phyloP scores from a whole-genome alignment of 257 asterid species.

The Orobanche coerulescens region DNA sequence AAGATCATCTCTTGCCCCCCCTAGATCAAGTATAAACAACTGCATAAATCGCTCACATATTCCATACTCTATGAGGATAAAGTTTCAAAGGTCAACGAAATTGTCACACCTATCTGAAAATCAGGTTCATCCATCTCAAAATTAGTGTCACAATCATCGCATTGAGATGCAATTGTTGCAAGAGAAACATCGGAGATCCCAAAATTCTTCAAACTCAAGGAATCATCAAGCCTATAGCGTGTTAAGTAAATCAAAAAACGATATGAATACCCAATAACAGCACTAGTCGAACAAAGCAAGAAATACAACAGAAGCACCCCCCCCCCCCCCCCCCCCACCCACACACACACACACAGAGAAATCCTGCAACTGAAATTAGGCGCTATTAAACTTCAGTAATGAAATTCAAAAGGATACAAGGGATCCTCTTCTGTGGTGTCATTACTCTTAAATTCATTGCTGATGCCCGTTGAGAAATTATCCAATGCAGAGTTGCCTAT shows the following conservation, averaged over 20 bases:
- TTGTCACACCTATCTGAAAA: conserved; percentile 31
- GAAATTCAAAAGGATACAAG: conserved; percentile 47
- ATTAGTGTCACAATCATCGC: conserved; percentile 32
- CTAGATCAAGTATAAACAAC: conserved; percentile 25
- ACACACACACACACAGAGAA: no score
- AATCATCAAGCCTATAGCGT: conserved; percentile 54
- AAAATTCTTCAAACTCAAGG: conserved; percentile 53
- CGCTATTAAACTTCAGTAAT: not conserved
- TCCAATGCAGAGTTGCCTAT: conserved; percentile 31
- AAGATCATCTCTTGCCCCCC: conserved; percentile 23
- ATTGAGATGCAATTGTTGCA: conserved; percentile 72
- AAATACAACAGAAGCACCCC: no score
- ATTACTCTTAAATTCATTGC: conserved; percentile 16
- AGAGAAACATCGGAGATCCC: conserved; percentile 84
- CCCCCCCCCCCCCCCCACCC: no score
- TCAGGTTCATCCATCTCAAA: conserved; percentile 30
- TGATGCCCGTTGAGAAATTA: conserved; percentile 24
- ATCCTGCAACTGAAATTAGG: not conserved
- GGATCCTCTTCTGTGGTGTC: conserved; percentile 42
- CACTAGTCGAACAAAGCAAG: no score
- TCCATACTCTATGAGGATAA: conserved; percentile 2
- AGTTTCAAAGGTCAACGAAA: not conserved
- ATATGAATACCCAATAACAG: no score
- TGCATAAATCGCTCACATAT: conserved; percentile 9
- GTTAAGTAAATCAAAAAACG: conserved; percentile 33